Base-by-base conservation (phyloP, 176 grass and related monocot species). In the Oryza glumipatula region DNA sequence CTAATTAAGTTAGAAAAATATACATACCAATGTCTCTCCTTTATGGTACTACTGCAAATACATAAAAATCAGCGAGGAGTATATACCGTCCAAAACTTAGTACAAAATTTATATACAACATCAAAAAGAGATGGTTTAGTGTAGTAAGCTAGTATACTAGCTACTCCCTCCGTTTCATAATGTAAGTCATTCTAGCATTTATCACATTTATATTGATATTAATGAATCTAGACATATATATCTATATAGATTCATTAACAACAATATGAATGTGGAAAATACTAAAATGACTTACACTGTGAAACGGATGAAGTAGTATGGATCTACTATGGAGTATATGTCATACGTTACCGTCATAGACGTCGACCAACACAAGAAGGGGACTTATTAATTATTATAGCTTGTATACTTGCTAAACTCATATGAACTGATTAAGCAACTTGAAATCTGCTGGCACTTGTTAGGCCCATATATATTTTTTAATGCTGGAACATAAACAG, bases 391-490 rank as follows among this genome's bases (percentile, higher is more conserved):
- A 10, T 2, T 32, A n/a, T 21, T 58, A 58, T 80, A 64, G 56
- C 3, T 73, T 72, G 67, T 49, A 49, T 21, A 69, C 45, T 22
- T 78, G 17, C 52, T 38, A 26, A 26, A 23, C 26, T 73, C 47
- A 13, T 24, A 38, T 47, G 12, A 72, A 4, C 5, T 15, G 19
- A 17, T 38, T 32, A 6, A 33, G 26, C 19, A 6, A 65, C 68
- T 21, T 41, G 32, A 78, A 78, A 83, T 74, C 74, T 83, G 77
- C 67, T 51, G 10, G 22, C 30, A 23, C 8, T 36, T 43, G 33
- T 84, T 58, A 30, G 82, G 73, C 56, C 0, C 47, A 24, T 38
- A 26, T 54, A 24, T 38, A 26, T 54, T 69, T 75, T 38, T 17
- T 19, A 23, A 3, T 56, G 68, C 10, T 33, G 76, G 24, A 83